Base-by-base conservation (phyloP, 495 filamentous ascomycete genomes). In the Sphaerosporella brunnea region DNA sequence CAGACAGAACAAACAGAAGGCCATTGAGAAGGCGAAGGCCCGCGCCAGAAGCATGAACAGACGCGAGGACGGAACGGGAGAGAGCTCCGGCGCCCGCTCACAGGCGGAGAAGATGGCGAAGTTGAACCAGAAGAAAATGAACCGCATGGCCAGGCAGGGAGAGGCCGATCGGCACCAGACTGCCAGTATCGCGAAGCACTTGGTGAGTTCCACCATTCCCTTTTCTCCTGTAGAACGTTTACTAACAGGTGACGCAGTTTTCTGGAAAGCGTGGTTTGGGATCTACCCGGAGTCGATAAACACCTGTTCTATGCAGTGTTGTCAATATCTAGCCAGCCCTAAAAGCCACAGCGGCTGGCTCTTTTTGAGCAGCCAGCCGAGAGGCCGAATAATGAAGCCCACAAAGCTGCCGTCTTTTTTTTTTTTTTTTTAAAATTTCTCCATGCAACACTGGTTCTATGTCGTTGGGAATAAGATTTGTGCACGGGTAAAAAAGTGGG, bases 71-170 rank as follows among this genome's bases (percentile, higher is more conserved):
- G 90, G 90, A 68, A 74, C 85, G 10, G 66, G 64, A 36, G 69
- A 75, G 48, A 62, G 60, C 34, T 66, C 63, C 36, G 62, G 60
- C 34, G 68, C 72, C 24, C 72, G 84, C 51, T 73, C 67, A 20
- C 86, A 85, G 70, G 86, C 82, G 15, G 92, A 95, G 63, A 77
- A 78, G 55, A 64, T 85, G 61, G 69, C 72, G 54, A 96, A 94
- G 72, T 64, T 97, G 59, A 72, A 78, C 53, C 90, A 97, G 77
- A 84, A 86, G 73, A 84, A 84, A 78, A 95, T 92, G 86, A 96
- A 97, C 69, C 72, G 88, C 51, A 88, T 92, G 82, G 90, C 90
- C 36, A 77, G 87, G 62, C 78, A 82, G 70, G 90, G 90, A 67
- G 90, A 97, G 69, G 86, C 85, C 30, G 90, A 97, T 75, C 73